Evolutionary conservation across 495 filamentous ascomycete species (phyloP), one percentile per base, ranked within the genome.

Genomic region (Pseudoneurospora amorphoporcata): DNA sequence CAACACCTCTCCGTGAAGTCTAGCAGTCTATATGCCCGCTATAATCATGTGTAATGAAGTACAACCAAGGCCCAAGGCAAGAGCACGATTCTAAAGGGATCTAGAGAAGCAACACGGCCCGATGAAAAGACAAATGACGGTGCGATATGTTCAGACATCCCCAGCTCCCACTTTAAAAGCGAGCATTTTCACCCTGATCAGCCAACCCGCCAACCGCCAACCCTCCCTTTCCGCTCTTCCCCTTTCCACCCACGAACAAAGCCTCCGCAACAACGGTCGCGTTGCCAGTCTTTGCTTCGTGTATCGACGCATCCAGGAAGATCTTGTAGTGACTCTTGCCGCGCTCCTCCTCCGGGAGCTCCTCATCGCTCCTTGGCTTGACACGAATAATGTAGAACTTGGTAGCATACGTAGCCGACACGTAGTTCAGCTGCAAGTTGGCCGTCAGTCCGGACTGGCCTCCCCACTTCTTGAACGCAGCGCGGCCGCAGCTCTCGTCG

Each of bases 301-400:
- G 77, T 19, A 84, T 71, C 69, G 84, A 84, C 71, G 86, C 87
- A 37, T 92, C 81, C 84, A 92, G 42, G 86, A 58, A 75, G 23
- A 72, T 83, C 82, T 91, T 91, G 47, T 87, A 87, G 72, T 90
- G 87, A 19, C 85, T 84, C 81, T 86, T 89, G 3, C 78, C 78
- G 42, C 75, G 72, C 58, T 82, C 80, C 10, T 69, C 40, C 45
- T 73, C 76, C 1, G 75, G 74, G 65, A 79, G 58, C 68, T 80
- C 80, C 17, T 76, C 79, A 16, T 81, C 73, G 8, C 39, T 17
- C 38, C 79, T 71, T 41, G 85, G 84, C 12, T 71, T 70, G n/a
- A 87, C 83, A 68, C 89, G 84, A 32, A 94, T 78, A 61, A 91
- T 82, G 76, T 92, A 93, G 75, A 90, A 92, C 19, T 84, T 78